phyloP scores from a whole-genome alignment of 2,329 filamentous ascomycete genomes.

The Metarhizium sp. region DNA sequence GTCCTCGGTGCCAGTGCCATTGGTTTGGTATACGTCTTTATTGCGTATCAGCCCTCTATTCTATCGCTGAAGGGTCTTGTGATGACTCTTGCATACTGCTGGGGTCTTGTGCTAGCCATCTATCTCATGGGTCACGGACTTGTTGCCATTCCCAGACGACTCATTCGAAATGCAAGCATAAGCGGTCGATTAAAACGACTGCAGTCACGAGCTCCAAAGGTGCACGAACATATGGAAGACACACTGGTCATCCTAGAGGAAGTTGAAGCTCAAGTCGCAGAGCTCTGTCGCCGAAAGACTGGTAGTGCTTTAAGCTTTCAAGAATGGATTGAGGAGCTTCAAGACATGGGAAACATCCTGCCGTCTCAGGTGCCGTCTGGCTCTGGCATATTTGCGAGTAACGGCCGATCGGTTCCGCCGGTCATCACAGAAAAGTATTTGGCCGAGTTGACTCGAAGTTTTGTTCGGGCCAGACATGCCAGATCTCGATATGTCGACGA shows the following conservation, averaged over 20 bases:
- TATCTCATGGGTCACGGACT: conserved; percentile 97
- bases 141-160: conserved; percentile 74
- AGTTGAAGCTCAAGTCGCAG: conserved; percentile 69
- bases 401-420: conserved; percentile 51
- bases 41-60: conserved; percentile 65
- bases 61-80: conserved; percentile 70
- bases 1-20: conserved; percentile 60
- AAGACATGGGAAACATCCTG: conserved; percentile 62
- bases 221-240: conserved; percentile 83
- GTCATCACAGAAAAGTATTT: conserved; percentile 91
- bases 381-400: conserved; percentile 31
- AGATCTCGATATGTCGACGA: conserved; percentile 75
- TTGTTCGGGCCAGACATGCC: conserved; percentile 74
- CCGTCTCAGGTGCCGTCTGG: conserved; percentile 44
- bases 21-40: conserved; percentile 75
- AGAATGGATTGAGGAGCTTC: conserved; percentile 94
- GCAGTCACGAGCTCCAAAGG: conserved; percentile 67
- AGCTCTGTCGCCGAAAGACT: conserved; percentile 72
- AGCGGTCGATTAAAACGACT: conserved; percentile 64
- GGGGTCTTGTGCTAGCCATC: conserved; percentile 84
- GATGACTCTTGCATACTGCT: conserved; percentile 92
- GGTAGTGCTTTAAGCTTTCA: conserved; percentile 66
- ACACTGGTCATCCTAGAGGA: conserved; percentile 71
- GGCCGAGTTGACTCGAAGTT: conserved; percentile 74
- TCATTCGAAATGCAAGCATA: conserved; percentile 73